Percentiles rank a stretch among this genome's conserved stretches.
These are phyloP conservation scores for Stephanodiscus minutulus DNA, from an alignment of 108 stramenopile species.

Conservation along the genomic window DNA sequence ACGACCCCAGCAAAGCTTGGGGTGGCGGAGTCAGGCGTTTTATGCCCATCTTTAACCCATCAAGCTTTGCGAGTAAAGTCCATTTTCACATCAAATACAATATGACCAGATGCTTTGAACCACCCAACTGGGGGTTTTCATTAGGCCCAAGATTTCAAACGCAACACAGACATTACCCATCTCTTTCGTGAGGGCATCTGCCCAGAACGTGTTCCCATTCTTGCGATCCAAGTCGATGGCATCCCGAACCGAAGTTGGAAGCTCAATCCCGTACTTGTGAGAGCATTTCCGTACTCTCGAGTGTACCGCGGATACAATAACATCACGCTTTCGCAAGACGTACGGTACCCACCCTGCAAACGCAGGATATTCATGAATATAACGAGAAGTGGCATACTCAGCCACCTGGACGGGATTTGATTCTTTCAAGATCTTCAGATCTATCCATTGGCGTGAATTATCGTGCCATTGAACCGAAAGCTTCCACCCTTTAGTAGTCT, in stretches of 20 bases:
- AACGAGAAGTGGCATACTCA: neutral
- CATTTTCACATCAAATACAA: no score
- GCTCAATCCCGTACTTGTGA: no score
- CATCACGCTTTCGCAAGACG: neutral
- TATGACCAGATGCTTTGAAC: conserved; percentile 26
- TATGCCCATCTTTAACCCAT: conserved; percentile 26
- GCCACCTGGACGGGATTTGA: no score
- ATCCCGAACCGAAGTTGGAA: neutral
- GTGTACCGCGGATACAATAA: neutral
- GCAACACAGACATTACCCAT: no score
- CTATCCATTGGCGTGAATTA: no score
- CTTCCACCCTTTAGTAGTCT: neutral
- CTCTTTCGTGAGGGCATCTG: no score
- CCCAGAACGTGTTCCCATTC: no score
- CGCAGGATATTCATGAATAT: neutral
- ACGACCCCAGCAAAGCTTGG: conserved; percentile 58
- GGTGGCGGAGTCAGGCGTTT: no score
- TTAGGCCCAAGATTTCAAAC: neutral
- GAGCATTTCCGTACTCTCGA: neutral
- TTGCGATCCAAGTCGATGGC: neutral
- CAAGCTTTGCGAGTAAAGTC: conserved; percentile 7
- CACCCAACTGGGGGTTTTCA: no score
- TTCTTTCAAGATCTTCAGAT: neutral
- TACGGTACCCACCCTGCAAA: conserved; percentile 3
- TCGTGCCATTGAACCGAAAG: no score